Conservation (phyloP, 768 basidiomycete genomes). For the Phylloporus scabripes region DNA sequence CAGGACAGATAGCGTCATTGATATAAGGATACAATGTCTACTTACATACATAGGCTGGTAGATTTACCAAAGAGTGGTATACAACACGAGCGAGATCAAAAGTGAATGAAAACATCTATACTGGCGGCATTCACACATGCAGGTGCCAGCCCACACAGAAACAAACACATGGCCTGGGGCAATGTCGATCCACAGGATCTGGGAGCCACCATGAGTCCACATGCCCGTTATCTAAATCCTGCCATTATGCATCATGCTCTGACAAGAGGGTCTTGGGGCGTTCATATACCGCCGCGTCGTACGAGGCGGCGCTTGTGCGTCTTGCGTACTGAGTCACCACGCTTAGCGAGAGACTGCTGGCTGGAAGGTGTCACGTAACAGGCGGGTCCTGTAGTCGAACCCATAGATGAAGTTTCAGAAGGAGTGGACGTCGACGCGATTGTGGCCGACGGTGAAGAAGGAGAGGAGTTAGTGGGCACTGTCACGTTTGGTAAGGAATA, state of each 20-base stretch:
- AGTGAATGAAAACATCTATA: background rate
- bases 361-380: conserved; percentile 17
- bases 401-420: conserved; percentile 7
- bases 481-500: conserved; percentile 19
- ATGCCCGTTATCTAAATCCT: background rate
- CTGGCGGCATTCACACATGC: background rate
- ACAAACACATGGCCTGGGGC: conserved; percentile 3
- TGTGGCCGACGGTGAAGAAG: conserved; percentile 6
- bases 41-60: background rate
- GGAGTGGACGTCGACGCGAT: background rate
- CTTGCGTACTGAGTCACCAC: conserved; percentile 9
- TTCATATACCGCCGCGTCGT: conserved; percentile 10
- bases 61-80: conserved; percentile 11
- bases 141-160: conserved; percentile 7
- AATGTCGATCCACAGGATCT: conserved; percentile 1
- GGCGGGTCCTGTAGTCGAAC: conserved; percentile 5
- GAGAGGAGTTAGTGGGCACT: conserved; percentile 22
- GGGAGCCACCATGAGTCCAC: background rate
- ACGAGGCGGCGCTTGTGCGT: conserved; percentile 24
- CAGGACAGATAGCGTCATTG: background rate
- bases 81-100: conserved; percentile 8
- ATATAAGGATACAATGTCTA: background rate
- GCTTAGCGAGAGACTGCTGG: conserved; percentile 13
- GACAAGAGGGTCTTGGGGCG: background rate
- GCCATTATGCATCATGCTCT: background rate